Base-by-base conservation (phyloP, 2,329 filamentous ascomycete genomes). In the Fusarium compactum region DNA sequence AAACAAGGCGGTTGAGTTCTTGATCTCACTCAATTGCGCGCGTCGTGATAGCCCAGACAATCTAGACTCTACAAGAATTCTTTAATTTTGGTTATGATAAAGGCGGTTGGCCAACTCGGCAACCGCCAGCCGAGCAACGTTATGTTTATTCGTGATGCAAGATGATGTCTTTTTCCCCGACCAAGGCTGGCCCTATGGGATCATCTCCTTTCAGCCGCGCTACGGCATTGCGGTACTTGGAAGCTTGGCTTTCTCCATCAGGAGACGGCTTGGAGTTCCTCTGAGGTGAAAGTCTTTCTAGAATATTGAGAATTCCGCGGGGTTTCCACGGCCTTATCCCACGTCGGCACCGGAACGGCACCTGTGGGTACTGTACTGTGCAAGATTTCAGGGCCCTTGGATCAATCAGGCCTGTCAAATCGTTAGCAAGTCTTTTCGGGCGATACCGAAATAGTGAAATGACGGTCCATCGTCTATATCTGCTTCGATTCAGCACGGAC, bases 301-400 rank as follows among this genome's bases (percentile, higher is more conserved):
- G 71, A 75, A 74, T 18, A 20, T 11, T 32, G 65, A 41, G 14
- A 40, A 29, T 20, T 25, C 57, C 60, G 64, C 61, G 62, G 70
- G 72, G 64, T 65, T 51, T 43, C 52, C 56, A 51, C 27, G 34
- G 52, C 38, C 24, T 55, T 67, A 61, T 52, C 50, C 30, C n/a
- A 22, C 32, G 27, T 75, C 72, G 70, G 69, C 65, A 68, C 72
- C 72, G 72, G 53, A 24, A 27, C 50, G 41, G 58, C 69, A 66
- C 25, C 34, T 25, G 43, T 32, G 57, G 52, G 32, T 54, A 47
- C 34, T 38, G 34, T 38, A 38, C 34, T 38, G 32, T 34, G 32
- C 9, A 34, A 18, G 18, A 18, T 27, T 34, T 10, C 8, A 18
- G 16, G 9, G 32, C 18, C 34, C 34, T 38, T 38, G 34, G 34